A percentile compares a stretch with the other conserved stretches of the same genome.
Conservation (phyloP, 257 asterid species). For the Agastache rugosa region DNA sequence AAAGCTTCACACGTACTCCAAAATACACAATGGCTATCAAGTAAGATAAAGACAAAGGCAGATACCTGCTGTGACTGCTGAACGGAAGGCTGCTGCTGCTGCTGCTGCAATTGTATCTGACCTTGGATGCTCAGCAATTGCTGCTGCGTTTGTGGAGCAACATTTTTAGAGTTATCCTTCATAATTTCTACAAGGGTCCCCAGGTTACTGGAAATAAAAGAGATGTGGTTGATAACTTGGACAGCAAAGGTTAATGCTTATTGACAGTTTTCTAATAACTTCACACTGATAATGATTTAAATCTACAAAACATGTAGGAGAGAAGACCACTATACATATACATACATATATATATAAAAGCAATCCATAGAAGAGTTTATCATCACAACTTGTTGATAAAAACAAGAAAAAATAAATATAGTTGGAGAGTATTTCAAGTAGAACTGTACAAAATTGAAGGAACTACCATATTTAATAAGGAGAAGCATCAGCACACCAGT, state of each 20-base stretch:
- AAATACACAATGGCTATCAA: not conserved
- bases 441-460: constrained; percentile 13
- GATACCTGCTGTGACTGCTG: constrained; percentile 78
- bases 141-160: constrained; percentile 67
- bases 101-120: constrained; percentile 67
- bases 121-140: constrained; percentile 69
- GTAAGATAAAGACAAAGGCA: constrained; percentile 32
- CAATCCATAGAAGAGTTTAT: not conserved
- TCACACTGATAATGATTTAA: constrained; percentile 5
- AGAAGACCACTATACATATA: not conserved
- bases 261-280: constrained; percentile 18
- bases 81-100: constrained; percentile 64
- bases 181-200: constrained; percentile 73
- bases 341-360: not conserved
- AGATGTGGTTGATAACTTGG: constrained; percentile 26
- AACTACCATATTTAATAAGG: constrained; percentile 6
- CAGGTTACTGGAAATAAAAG: constrained; percentile 65
- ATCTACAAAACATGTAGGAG: constrained; percentile 19
- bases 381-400: constrained; percentile 25
- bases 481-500: not conserved
- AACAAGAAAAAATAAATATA: constrained; percentile 22
- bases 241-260: constrained; percentile 24
- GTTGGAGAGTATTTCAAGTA: constrained; percentile 14
- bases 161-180: constrained; percentile 72
- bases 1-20: constrained; percentile 6